Evolutionary conservation across 768 basidiomycete genomes (phyloP).

Genomic region (Amanita molliuscula): DNA sequence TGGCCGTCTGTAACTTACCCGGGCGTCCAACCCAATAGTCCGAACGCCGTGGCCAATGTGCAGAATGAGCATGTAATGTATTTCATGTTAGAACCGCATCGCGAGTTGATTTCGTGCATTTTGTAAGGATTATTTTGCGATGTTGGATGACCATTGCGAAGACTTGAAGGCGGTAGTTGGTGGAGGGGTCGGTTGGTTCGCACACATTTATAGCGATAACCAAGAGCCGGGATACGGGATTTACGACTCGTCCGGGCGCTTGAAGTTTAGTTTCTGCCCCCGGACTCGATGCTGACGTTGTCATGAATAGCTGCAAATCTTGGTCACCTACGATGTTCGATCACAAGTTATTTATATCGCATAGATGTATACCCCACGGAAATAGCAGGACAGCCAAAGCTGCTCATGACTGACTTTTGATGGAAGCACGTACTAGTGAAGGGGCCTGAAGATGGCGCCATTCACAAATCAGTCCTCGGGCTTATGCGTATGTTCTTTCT

Average conservation of each 20-base stretch:
- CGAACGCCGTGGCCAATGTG: slow-evolving; percentile 35
- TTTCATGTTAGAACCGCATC: background rate
- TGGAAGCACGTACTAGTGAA: too few species aligned
- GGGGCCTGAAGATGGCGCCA: too few species aligned
- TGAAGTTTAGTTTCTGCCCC: slow-evolving; percentile 45
- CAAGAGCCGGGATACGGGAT: slow-evolving; percentile 51
- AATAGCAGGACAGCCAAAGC: too few species aligned
- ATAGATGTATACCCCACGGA: too few species aligned
- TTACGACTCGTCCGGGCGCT: slow-evolving; percentile 25
- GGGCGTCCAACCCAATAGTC: slow-evolving; percentile 45
- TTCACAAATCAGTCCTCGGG: too few species aligned
- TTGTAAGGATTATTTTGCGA: slow-evolving; percentile 29
- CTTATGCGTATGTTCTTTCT: too few species aligned
- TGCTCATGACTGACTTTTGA: too few species aligned
- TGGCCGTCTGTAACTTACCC: slow-evolving; percentile 50
- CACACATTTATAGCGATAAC: slow-evolving; percentile 50
- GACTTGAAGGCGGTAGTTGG: slow-evolving; percentile 37
- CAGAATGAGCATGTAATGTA: slow-evolving; percentile 33
- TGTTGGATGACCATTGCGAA: slow-evolving; percentile 44
- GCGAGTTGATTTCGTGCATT: background rate
- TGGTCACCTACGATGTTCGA: too few species aligned
- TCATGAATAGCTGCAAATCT: too few species aligned
- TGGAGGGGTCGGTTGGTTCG: slow-evolving; percentile 58
- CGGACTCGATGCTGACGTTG: slow-evolving; percentile 28
- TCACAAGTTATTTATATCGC: too few species aligned